Evolutionary conservation across 441 rosid species (phyloP).

Genomic region (Metrosideros polymorpha): DNA sequence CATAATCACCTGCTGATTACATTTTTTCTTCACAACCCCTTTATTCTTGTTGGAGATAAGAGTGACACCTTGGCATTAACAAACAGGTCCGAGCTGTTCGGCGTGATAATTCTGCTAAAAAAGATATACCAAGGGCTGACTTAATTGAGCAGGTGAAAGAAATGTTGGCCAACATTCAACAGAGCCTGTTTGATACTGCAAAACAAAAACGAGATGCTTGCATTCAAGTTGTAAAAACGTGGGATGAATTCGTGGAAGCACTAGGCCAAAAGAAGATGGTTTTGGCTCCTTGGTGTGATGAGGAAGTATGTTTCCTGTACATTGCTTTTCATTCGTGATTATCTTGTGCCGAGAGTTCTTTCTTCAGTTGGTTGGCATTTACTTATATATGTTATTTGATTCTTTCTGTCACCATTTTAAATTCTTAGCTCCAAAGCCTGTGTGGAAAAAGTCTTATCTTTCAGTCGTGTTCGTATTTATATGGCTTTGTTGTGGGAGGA

Average conservation of each 20-base stretch:
- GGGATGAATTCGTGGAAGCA: constrained; percentile 84
- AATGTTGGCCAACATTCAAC: constrained; percentile 55
- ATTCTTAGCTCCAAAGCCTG: neutral
- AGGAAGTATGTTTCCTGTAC: constrained; percentile 44
- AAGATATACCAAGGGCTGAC: constrained; percentile 49
- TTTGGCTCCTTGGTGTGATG: constrained; percentile 97
- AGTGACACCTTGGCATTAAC: neutral
- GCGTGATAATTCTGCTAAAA: constrained; percentile 75
- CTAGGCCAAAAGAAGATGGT: constrained; percentile 75
- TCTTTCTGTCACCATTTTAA: neutral
- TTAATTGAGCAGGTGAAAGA: constrained; percentile 58
- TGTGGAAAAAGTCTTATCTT: neutral
- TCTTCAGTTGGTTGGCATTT: neutral
- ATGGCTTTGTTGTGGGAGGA: neutral
- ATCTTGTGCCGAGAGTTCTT: neutral
- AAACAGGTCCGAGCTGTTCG: constrained; percentile 84
- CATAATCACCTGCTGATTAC: neutral
- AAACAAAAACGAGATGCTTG: constrained; percentile 75
- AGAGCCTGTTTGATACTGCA: constrained; percentile 64
- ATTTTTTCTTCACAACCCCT: neutral
- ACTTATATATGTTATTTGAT: neutral
- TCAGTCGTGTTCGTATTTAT: neutral
- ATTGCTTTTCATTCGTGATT: neutral
- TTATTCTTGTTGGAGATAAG: neutral
- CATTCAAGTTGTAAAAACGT: constrained; percentile 56